These are phyloP conservation scores for Rhizopogon vinicolor DNA, from an alignment of 768 basidiomycete genomes.

Conservation along the genomic window DNA sequence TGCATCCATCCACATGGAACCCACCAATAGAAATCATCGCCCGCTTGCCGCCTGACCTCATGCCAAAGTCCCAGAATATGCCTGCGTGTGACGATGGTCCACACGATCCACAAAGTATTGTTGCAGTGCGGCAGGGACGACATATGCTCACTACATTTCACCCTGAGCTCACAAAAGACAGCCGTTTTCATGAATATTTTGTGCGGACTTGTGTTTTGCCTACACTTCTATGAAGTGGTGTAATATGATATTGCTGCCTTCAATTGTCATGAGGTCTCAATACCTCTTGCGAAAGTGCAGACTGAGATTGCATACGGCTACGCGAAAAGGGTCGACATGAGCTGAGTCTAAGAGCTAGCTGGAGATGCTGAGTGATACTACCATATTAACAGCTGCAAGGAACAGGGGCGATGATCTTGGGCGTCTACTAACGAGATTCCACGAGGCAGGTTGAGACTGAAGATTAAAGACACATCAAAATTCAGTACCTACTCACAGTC, in stretches of 20 bases:
- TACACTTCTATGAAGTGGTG: constrained; percentile 8
- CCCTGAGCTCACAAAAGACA: constrained; percentile 85
- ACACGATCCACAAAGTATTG: constrained; percentile 61
- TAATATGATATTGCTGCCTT: background rate
- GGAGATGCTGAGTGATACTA: no score
- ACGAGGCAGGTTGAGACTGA: no score
- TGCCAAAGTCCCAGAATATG: constrained; percentile 33
- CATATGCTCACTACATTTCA: constrained; percentile 91
- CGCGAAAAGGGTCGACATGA: no score
- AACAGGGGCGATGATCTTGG: no score
- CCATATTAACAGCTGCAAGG: no score
- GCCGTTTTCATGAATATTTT: constrained; percentile 91
- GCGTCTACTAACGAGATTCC: no score
- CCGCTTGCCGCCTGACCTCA: constrained; percentile 52
- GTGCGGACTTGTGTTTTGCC: constrained; percentile 65
- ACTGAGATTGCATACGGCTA: no score
- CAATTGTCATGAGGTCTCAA: background rate
- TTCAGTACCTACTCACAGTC: no score
- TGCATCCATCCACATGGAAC: constrained; percentile 42
- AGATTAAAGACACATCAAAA: no score
- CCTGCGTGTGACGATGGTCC: constrained; percentile 38
- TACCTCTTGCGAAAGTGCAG: background rate
- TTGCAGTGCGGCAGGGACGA: constrained; percentile 80
- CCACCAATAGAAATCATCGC: constrained; percentile 68
- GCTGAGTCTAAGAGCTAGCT: no score